Conservation (phyloP, 805 yeast species). For the Barnettozyma botsteinii region DNA sequence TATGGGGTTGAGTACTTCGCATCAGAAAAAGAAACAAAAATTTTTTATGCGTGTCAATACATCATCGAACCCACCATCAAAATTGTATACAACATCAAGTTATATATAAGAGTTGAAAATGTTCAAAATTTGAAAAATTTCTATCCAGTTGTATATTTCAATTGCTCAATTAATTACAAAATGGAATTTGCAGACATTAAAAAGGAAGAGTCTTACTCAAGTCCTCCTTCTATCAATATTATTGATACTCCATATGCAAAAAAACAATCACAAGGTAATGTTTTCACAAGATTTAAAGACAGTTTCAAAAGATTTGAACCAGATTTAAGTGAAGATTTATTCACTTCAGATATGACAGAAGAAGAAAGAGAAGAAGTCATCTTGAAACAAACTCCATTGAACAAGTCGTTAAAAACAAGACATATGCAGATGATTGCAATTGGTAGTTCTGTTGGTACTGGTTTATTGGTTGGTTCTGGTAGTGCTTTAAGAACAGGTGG, state of each 20-base stretch:
- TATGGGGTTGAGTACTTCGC: no score
- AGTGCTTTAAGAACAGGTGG: slow-evolving; percentile 54
- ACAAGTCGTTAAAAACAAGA: slow-evolving; percentile 47
- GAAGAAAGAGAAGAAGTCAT: slow-evolving; percentile 37
- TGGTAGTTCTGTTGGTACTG: slow-evolving; percentile 66
- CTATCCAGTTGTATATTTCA: no score
- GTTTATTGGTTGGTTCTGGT: slow-evolving; percentile 64
- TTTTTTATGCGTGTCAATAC: no score
- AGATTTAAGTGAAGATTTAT: slow-evolving; percentile 33
- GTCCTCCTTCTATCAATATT: not conserved
- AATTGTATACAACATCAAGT: no score
- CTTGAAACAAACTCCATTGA: slow-evolving; percentile 52
- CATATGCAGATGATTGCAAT: slow-evolving; percentile 64
- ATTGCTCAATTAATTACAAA: no score
- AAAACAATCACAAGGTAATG: not conserved
- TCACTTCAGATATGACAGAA: slow-evolving; percentile 33
- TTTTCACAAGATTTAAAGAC: slow-evolving; percentile 10
- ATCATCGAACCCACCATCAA: no score
- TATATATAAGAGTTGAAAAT: no score
- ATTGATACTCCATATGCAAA: slow-evolving; percentile 4
- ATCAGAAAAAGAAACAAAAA: no score
- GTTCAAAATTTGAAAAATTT: not conserved
- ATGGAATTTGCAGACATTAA: no score
- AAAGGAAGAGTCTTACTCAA: slow-evolving; percentile 1
- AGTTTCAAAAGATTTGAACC: slow-evolving; percentile 28